Percentiles rank a stretch among this genome's conserved stretches.
These are phyloP conservation scores for Fusarium dlaminii DNA, from an alignment of 2,329 filamentous ascomycete species.

Conservation along the genomic window DNA sequence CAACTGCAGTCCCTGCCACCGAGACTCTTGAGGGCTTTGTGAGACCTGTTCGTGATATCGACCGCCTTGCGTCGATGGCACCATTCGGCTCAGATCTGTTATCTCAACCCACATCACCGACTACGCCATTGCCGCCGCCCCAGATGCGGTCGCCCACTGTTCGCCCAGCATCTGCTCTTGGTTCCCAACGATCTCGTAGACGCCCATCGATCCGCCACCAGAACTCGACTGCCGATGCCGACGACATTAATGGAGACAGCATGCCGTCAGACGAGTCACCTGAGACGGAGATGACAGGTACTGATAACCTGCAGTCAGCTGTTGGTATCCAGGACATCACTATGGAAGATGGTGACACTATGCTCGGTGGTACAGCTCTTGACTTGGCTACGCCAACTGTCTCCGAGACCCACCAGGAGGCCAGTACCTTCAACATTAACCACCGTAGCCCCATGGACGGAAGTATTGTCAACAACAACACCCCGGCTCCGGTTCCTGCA, in stretches of 20 bases:
- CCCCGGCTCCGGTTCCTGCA: constrained; percentile 70
- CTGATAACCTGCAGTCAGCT: constrained; percentile 80
- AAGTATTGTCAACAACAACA: constrained; percentile 79
- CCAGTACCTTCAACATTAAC: constrained; percentile 93
- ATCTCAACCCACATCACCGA: constrained; percentile 93
- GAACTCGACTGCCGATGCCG: constrained; percentile 86
- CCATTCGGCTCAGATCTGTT: constrained; percentile 74
- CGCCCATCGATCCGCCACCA: constrained; percentile 91
- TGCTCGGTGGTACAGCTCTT: constrained; percentile 79
- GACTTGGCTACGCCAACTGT: constrained; percentile 80
- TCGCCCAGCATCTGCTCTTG: constrained; percentile 62
- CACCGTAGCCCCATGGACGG: constrained; percentile 86
- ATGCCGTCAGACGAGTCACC: constrained; percentile 80
- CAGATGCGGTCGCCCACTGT: constrained; percentile 66
- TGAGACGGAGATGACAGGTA: constrained; percentile 81
- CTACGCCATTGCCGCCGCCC: constrained; percentile 78
- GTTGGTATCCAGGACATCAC: constrained; percentile 86
- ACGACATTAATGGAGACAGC: constrained; percentile 87
- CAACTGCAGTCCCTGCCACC: constrained; percentile 72
- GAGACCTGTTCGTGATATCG: constrained; percentile 81
- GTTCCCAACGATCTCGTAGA: constrained; percentile 67
- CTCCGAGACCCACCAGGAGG: constrained; percentile 81
- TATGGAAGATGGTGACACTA: constrained; percentile 81
- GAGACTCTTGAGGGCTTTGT: constrained; percentile 79
- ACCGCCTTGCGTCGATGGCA: constrained; percentile 85